Evolutionary conservation across 306 rosid genomes (phyloP), one percentile per base, ranked within the genome.

Genomic region (Vigna mungo): DNA sequence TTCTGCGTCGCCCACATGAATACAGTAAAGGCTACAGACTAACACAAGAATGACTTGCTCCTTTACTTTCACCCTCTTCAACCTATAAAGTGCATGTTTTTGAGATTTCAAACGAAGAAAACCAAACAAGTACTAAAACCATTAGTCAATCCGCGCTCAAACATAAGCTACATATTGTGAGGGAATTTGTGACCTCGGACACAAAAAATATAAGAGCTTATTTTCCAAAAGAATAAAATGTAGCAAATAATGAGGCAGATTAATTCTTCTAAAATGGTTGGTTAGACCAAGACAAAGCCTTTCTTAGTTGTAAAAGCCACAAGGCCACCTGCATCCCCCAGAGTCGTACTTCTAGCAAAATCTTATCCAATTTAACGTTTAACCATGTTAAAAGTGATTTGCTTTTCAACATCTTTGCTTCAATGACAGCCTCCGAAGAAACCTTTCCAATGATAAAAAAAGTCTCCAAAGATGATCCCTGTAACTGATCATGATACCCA

Each of bases 381-480:
- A 92, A 55, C 91, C 92, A 82, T 64, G 75, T 76, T 23, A 86
- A 53, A 30, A 92, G 58, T 60, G 97, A 91, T 69, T 88, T 90
- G 79, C 82, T 86, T 68, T 85, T 90, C 8, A 71, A 82, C 78
- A 82, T 73, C 77, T 86, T 95, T 1, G 91, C 94, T 80, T 90
- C 94, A 6, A 92, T 88, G 51, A 95, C 80, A 37, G 99, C 97
- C 86, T 90, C 90, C 2, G 97, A 95, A 21, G 97, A 95, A 72
- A 95, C 88, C 85, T 84, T 90, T 68, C 99, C 99, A 41, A 95
- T 82, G 80, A 95, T 87, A 51, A 79, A 80, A 91, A 88, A 95
- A 72, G 97, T 88, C 82, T 88, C 97, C 13, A 92, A 81, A 63
- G 96, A 92, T 54, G 99, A 93, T 79, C 89, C 97, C 84, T 89